A percentile compares a stretch with the other conserved stretches of the same genome.
Evolutionary conservation across 805 yeast genomes (phyloP).

Genomic region (Priceomyces medius): DNA sequence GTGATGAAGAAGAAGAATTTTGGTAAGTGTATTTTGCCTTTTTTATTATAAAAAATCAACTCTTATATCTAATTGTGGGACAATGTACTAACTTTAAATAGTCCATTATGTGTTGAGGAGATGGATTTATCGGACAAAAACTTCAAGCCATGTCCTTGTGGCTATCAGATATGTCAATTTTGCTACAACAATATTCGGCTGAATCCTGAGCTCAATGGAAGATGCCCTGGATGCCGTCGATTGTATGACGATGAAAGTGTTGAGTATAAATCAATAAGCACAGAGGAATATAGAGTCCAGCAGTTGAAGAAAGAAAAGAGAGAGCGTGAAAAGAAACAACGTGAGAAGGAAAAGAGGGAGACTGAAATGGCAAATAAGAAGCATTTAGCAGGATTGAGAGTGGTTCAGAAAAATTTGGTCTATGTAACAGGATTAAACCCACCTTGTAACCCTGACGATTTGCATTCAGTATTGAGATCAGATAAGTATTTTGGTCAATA

Average conservation of each 20-base stretch:
- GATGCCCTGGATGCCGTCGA: conserved; percentile 97
- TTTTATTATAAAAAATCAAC: not conserved
- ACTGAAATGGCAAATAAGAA: conserved; percentile 80
- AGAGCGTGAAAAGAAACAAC: conserved; percentile 78
- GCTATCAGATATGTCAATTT: conserved; percentile 96
- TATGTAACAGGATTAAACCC: conserved; percentile 95
- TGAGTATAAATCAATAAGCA: conserved; percentile 76
- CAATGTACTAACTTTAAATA: conserved; percentile 21
- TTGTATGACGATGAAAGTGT: conserved; percentile 90
- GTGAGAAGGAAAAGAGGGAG: conserved; percentile 89
- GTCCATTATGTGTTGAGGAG: conserved; percentile 97
- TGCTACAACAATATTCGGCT: conserved; percentile 96
- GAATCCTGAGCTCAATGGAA: conserved; percentile 91
- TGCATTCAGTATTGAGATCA: conserved; percentile 76
- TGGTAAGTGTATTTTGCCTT: conserved; percentile 43
- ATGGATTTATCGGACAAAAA: conserved; percentile 95
- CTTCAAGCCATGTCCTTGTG: conserved; percentile 99
- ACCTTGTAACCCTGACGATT: conserved; percentile 75
- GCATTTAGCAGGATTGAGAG: conserved; percentile 94
- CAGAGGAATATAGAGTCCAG: conserved; percentile 84
- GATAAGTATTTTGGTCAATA: conserved; percentile 98
- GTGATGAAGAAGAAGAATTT: conserved; percentile 79
- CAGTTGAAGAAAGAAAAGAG: conserved; percentile 77
- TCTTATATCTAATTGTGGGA: not conserved
- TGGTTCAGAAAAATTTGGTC: conserved; percentile 95